Evolutionary conservation across 257 asterid species (phyloP).

Genomic region (Fraxinus anomala): DNA sequence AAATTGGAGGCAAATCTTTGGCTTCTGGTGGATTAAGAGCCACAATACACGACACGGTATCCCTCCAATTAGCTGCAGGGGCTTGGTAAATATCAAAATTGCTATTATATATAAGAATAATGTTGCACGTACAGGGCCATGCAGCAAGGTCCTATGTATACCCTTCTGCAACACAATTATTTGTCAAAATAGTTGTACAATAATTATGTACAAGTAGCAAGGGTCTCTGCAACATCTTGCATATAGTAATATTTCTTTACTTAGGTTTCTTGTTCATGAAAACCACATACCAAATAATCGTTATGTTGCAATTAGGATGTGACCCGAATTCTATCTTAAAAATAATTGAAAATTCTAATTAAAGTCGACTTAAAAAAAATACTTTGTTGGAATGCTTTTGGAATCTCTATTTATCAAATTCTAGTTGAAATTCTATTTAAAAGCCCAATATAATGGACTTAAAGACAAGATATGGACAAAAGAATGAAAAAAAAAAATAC

Average conservation of each 20-base stretch:
- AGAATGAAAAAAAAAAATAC: no score
- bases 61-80: constrained; percentile 26
- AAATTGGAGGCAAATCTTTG: constrained; percentile 23
- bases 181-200: no score
- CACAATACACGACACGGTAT: constrained; percentile 16
- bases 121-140: no score
- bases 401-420: no score
- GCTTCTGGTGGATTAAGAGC: constrained; percentile 30
- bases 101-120: not conserved
- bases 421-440: no score
- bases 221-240: not conserved
- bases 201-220: no score
- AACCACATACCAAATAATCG: constrained; percentile 21
- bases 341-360: no score
- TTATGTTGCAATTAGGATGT: not conserved
- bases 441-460: no score
- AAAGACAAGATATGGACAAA: no score
- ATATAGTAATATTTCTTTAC: constrained; percentile 23
- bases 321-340: no score
- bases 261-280: constrained; percentile 23
- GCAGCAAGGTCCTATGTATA: not conserved
- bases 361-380: no score
- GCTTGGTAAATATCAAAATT: constrained; percentile 24
- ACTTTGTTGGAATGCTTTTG: no score
- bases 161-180: not conserved